Evolutionary conservation across 2,329 filamentous ascomycete genomes (phyloP).

Genomic region (Calonectria multiphialidica): DNA sequence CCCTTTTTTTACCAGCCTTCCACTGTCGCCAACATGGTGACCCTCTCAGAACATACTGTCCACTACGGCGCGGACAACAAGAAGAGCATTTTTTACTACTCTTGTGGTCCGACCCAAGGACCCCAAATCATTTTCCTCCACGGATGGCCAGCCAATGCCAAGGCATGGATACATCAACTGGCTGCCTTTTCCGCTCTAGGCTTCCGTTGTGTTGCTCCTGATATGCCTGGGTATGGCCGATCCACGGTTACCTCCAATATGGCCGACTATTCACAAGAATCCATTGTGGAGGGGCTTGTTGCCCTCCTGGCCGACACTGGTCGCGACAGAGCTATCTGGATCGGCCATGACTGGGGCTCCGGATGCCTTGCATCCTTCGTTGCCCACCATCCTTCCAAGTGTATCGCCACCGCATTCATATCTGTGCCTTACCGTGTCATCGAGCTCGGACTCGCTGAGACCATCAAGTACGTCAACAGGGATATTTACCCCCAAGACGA

Average conservation of each 20-base stretch:
- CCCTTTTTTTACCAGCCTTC: no score
- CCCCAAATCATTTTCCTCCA: neutral
- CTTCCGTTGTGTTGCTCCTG: neutral
- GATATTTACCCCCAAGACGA: neutral
- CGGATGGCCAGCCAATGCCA: neutral
- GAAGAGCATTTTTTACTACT: neutral
- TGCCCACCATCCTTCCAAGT: neutral
- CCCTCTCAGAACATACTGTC: neutral
- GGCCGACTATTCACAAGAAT: neutral
- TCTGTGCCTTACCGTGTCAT: neutral
- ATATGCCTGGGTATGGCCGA: neutral
- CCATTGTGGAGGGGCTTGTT: neutral
- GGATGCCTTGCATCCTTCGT: neutral
- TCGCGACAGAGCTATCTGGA: neutral
- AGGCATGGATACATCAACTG: neutral
- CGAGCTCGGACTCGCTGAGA: neutral
- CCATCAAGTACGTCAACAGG: neutral
- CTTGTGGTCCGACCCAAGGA: neutral
- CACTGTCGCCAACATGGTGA: neutral
- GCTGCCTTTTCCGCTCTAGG: neutral
- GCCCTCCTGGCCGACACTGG: neutral
- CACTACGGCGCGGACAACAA: neutral
- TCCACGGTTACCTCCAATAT: neutral
- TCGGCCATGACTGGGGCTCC: neutral
- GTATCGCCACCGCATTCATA: neutral